A percentile compares a stretch with the other conserved stretches of the same genome.
These are phyloP conservation scores for Spirogloea muscicola DNA, from an alignment of 139 green algal genomes.

Conservation along the genomic window DNA sequence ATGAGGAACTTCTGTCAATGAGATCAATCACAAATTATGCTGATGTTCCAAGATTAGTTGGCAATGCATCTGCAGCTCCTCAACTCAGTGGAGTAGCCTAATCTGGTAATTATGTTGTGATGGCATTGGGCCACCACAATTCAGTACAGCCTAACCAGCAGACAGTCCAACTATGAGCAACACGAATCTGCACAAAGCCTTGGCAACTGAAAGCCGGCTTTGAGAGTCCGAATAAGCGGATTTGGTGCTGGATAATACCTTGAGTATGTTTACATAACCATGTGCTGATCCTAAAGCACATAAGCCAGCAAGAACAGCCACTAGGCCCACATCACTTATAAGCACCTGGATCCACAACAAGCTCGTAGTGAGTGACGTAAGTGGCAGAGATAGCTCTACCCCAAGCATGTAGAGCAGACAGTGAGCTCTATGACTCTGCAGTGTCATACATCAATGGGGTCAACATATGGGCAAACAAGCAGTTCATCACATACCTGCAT, in stretches of 20 bases:
- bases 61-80: not conserved
- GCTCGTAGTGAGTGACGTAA: not conserved
- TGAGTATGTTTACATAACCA: slow-evolving; percentile 44
- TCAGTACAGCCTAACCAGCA: not conserved
- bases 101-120: too few relatives aligned
- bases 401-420: not conserved
- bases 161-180: not conserved
- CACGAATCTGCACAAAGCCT: not conserved
- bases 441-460: slow-evolving; percentile 26
- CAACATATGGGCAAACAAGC: not conserved
- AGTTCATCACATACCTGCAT: slow-evolving; percentile 43
- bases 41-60: not conserved
- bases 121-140: not conserved
- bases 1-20: not conserved
- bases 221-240: not conserved
- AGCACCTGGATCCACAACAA: slow-evolving; percentile 45
- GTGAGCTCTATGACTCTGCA: slow-evolving; percentile 36
- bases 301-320: slow-evolving; percentile 56
- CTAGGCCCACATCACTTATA: slow-evolving; percentile 60
- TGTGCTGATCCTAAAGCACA: slow-evolving; percentile 45
- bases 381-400: not conserved
- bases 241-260: slow-evolving; percentile 8
- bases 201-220: not conserved
- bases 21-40: not conserved
- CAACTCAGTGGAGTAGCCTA: not conserved